phyloP scores from a whole-genome alignment of 306 rosid species.

The Geum urbanum region DNA sequence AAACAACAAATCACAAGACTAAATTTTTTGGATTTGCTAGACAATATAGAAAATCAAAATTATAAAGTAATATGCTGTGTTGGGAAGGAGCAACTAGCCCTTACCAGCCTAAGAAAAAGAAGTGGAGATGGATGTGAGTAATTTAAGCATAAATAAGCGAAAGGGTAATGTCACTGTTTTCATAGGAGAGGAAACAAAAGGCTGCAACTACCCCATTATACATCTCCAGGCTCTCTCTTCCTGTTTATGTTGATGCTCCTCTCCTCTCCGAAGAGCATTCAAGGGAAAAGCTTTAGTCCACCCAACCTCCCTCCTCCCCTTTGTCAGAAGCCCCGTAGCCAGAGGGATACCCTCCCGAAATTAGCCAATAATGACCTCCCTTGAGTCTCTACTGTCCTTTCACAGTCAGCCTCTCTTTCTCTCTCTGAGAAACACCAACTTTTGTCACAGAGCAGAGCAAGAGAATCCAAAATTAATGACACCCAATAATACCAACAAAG shows the following conservation, averaged over 20 bases:
- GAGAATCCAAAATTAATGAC: constrained; percentile 13
- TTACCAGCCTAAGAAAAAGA: not conserved
- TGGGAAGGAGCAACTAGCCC: constrained; percentile 2
- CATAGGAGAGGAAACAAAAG: constrained; percentile 9
- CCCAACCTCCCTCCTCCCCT: not conserved
- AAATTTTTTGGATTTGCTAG: not conserved
- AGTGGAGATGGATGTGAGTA: not conserved
- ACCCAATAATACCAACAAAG: constrained; percentile 13
- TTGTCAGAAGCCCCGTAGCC: constrained; percentile 1
- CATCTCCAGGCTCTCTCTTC: constrained; percentile 6
- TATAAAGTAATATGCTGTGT: not conserved
- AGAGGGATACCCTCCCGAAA: constrained; percentile 2
- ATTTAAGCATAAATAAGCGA: not conserved
- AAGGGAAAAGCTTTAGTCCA: constrained; percentile 1
- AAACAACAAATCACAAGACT: too few relatives aligned
- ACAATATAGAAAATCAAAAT: not conserved
- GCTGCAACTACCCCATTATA: constrained; percentile 5
- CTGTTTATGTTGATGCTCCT: constrained; percentile 10
- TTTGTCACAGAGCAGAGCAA: constrained; percentile 10
- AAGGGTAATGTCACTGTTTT: not conserved
- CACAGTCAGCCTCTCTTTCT: not conserved
- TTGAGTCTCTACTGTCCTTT: not conserved
- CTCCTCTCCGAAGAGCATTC: not conserved
- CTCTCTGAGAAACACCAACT: constrained; percentile 3
- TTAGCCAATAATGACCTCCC: constrained; percentile 1